Conservation (phyloP, 2,329 filamentous ascomycete genomes). For the Aspergillus eucalypticola region DNA sequence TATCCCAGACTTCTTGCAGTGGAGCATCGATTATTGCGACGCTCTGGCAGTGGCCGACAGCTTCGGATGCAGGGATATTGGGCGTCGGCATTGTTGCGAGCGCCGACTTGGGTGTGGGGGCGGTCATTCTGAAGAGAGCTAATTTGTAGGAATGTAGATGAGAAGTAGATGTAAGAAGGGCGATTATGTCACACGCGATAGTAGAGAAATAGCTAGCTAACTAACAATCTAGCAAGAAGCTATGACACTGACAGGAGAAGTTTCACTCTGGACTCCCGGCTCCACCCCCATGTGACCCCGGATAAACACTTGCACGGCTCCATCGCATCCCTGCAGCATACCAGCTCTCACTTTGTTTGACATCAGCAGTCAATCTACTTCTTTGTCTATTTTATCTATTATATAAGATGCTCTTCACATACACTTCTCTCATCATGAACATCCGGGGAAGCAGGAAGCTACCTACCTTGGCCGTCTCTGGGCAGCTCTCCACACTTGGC, state of each 20-base stretch:
- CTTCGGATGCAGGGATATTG: conserved; percentile 32
- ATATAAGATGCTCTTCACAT: too few relatives aligned
- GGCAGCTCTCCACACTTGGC: conserved; percentile 1
- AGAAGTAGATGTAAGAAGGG: not conserved
- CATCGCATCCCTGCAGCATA: not conserved
- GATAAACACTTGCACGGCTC: not conserved
- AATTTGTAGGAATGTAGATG: not conserved
- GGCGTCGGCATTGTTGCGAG: conserved; percentile 18
- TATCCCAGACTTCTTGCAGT: conserved; percentile 45
- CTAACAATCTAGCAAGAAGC: not conserved
- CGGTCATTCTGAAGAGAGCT: conserved; percentile 9
- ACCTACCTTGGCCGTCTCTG: not conserved
- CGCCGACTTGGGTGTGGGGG: conserved; percentile 4
- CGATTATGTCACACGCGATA: not conserved
- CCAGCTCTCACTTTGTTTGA: too few relatives aligned
- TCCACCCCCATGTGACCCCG: not conserved
- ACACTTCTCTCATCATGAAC: not conserved
- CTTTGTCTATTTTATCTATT: too few relatives aligned
- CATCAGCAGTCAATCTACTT: too few relatives aligned
- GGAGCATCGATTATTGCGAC: conserved; percentile 44
- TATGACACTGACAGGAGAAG: not conserved
- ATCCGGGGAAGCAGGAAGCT: not conserved
- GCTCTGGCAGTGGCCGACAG: conserved; percentile 35
- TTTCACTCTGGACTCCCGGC: not conserved
- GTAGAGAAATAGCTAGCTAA: not conserved